These are phyloP conservation scores for Colletotrichum australisinense DNA, from an alignment of 2,329 filamentous ascomycete species.

Conservation along the genomic window DNA sequence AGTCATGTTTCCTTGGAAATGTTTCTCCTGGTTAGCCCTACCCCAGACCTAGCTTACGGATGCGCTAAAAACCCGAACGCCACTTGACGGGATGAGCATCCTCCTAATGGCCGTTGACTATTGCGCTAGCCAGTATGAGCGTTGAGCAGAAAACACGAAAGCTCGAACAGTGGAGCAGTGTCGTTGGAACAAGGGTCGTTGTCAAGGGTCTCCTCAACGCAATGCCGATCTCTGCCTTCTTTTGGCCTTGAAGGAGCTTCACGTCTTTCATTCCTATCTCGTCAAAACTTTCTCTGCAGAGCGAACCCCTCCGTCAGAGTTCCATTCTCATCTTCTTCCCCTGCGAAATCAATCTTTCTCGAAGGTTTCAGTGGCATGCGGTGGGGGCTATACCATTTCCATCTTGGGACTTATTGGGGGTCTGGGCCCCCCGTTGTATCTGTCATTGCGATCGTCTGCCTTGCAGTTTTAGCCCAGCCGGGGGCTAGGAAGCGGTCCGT, in stretches of 20 bases:
- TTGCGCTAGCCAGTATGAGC: too few relatives aligned
- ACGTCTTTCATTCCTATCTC: neutral
- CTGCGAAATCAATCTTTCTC: neutral
- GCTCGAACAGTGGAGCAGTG: conserved; percentile 1
- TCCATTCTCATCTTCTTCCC: neutral
- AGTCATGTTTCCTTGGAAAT: neutral
- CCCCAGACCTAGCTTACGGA: neutral
- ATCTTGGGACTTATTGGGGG: neutral
- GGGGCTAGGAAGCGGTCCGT: neutral
- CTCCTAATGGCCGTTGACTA: neutral
- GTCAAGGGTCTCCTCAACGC: conserved; percentile 10
- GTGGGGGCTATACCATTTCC: conserved; percentile 11
- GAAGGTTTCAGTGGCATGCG: conserved; percentile 9
- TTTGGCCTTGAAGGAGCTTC: neutral
- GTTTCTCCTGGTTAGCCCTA: neutral
- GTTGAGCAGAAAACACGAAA: neutral
- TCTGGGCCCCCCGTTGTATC: neutral
- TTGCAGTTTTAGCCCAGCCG: neutral
- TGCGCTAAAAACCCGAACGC: neutral
- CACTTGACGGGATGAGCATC: neutral
- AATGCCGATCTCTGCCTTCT: neutral
- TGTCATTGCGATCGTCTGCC: conserved; percentile 26
- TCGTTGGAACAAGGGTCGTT: neutral
- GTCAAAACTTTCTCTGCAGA: neutral
- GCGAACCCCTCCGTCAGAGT: neutral